Evolutionary conservation across 2,329 filamentous ascomycete genomes (phyloP).

Genomic region (Alternaria sp.): DNA sequence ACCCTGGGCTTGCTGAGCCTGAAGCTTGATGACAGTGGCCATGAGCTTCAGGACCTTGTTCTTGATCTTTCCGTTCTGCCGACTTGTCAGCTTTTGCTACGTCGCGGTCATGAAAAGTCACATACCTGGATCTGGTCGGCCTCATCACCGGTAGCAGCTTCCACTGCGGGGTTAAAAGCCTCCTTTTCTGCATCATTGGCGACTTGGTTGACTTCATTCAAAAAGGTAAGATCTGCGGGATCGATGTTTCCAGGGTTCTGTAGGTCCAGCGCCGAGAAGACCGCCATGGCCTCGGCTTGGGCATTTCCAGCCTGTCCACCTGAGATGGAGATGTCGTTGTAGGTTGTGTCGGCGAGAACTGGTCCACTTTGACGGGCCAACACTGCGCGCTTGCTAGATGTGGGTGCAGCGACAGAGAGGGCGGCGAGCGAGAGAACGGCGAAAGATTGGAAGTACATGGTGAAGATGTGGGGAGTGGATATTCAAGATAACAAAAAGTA

Average conservation of each 20-base stretch:
- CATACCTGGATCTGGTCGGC: conserved; percentile 55
- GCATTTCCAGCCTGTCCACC: conserved; percentile 63
- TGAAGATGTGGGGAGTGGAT: conserved; percentile 12
- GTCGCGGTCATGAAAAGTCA: background rate
- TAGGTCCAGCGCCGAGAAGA: conserved; percentile 63
- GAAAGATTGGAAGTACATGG: conserved; percentile 43
- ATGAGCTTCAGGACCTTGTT: conserved; percentile 69
- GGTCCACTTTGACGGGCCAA: conserved; percentile 31
- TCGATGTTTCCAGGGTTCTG: conserved; percentile 59
- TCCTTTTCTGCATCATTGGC: conserved; percentile 65
- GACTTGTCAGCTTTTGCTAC: background rate
- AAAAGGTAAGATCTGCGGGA: conserved; percentile 59
- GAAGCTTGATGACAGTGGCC: conserved; percentile 61
- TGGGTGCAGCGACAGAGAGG: conserved; percentile 37
- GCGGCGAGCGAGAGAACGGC: conserved; percentile 41
- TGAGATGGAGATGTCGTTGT: conserved; percentile 59
- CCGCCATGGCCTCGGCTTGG: conserved; percentile 62
- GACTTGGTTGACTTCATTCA: conserved; percentile 62
- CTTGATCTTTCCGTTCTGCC: conserved; percentile 66
- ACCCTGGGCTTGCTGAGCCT: conserved; percentile 64
- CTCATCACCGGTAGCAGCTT: conserved; percentile 55
- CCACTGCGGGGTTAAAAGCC: conserved; percentile 64
- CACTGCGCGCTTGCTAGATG: conserved; percentile 28
- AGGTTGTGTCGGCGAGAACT: conserved; percentile 43
- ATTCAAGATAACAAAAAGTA: conserved; percentile 6